A percentile compares a stretch with the other conserved stretches of the same genome.
Conservation (phyloP, 768 basidiomycete genomes). For the Nidula microcarpa region DNA sequence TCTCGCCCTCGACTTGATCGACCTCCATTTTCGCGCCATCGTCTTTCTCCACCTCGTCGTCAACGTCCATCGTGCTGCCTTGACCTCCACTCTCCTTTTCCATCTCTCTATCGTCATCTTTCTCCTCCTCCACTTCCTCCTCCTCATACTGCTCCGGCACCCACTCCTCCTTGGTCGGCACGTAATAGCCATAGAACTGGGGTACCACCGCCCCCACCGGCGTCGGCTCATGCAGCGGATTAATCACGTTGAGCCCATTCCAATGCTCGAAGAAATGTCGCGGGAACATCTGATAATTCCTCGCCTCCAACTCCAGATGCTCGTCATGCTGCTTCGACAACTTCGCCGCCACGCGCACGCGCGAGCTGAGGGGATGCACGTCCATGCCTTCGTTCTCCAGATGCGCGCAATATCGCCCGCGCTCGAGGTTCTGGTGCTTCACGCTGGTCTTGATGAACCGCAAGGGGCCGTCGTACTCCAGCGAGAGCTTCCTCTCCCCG, state of each 20-base stretch:
- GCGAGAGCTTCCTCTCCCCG: neutral
- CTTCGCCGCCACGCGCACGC: slow-evolving; percentile 41
- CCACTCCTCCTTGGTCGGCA: slow-evolving; percentile 11
- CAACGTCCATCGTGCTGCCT: too few relatives aligned
- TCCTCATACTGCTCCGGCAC: neutral
- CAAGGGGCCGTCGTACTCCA: slow-evolving; percentile 18
- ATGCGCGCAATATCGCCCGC: slow-evolving; percentile 27
- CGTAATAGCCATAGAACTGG: slow-evolving; percentile 64
- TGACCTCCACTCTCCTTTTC: too few relatives aligned
- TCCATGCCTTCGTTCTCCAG: slow-evolving; percentile 1
- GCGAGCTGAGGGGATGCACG: slow-evolving; percentile 28
- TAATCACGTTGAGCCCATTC: slow-evolving; percentile 43
- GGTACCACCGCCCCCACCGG: slow-evolving; percentile 52
- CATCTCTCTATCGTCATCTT: too few relatives aligned
- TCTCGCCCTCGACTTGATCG: too few relatives aligned
- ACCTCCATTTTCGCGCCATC: too few relatives aligned
- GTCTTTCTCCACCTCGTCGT: too few relatives aligned
- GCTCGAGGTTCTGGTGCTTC: slow-evolving; percentile 24
- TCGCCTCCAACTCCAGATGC: slow-evolving; percentile 37
- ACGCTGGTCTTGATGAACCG: slow-evolving; percentile 20
- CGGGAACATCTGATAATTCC: slow-evolving; percentile 42
- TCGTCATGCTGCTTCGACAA: slow-evolving; percentile 32
- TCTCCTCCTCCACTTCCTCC: too few relatives aligned
- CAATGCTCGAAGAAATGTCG: slow-evolving; percentile 44
- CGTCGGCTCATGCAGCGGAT: slow-evolving; percentile 37